These are phyloP conservation scores for Fusarium sublunatum DNA, from an alignment of 2,329 filamentous ascomycete species.

Conservation along the genomic window DNA sequence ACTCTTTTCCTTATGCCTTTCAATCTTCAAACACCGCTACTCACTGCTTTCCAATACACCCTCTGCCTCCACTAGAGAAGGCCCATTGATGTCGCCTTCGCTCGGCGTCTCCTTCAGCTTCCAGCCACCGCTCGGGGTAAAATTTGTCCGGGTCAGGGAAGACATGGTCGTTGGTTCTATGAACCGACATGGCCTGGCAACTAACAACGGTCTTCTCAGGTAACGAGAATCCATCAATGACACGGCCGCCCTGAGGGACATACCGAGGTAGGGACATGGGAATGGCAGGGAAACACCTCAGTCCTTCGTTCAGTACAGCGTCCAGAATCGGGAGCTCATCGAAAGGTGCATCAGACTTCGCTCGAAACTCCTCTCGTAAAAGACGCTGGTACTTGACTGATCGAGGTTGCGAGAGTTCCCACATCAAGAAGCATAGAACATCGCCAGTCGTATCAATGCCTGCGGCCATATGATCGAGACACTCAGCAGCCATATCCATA, in stretches of 20 bases:
- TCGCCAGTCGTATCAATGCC: slow-evolving; percentile 80
- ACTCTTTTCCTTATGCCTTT: neutral
- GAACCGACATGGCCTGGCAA: slow-evolving; percentile 70
- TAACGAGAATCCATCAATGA: slow-evolving; percentile 65
- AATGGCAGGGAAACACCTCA: slow-evolving; percentile 72
- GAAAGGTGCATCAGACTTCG: slow-evolving; percentile 53
- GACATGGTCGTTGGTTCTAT: slow-evolving; percentile 70
- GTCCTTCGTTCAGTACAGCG: slow-evolving; percentile 70
- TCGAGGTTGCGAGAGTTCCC: slow-evolving; percentile 72
- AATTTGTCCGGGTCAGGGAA: slow-evolving; percentile 84
- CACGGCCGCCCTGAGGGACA: slow-evolving; percentile 65
- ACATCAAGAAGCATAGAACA: slow-evolving; percentile 76
- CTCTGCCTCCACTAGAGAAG: slow-evolving; percentile 73
- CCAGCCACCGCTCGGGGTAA: slow-evolving; percentile 86
- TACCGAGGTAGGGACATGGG: slow-evolving; percentile 74
- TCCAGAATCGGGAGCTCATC: slow-evolving; percentile 70
- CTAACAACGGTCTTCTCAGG: slow-evolving; percentile 68
- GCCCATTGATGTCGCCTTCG: slow-evolving; percentile 72
- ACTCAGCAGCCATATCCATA: slow-evolving; percentile 72
- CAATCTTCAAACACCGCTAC: slow-evolving; percentile 46
- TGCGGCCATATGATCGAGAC: slow-evolving; percentile 76
- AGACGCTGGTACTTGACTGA: slow-evolving; percentile 62
- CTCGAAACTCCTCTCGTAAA: slow-evolving; percentile 64
- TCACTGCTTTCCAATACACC: slow-evolving; percentile 75
- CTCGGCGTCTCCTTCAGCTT: slow-evolving; percentile 77